Evolutionary conservation across 2,329 filamentous ascomycete genomes (phyloP).

Genomic region (Metarhizium rileyi): DNA sequence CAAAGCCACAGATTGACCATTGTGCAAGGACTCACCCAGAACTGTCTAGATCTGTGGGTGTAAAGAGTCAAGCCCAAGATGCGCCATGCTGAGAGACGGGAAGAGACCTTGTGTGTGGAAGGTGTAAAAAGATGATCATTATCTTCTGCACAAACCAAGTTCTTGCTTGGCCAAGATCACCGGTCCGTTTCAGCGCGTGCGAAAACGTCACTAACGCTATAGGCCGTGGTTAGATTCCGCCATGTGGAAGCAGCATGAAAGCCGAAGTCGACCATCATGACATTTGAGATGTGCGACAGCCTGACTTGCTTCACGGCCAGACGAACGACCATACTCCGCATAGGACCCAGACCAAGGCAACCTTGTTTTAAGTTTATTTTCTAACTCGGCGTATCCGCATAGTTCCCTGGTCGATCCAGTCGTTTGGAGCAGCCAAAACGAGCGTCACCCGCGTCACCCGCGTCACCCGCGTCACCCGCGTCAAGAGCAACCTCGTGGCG

Average conservation of each 20-base stretch:
- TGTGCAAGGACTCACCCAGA: not conserved
- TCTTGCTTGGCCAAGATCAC: not conserved
- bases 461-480: not conserved
- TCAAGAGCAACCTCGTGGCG: not conserved
- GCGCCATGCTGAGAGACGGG: not conserved
- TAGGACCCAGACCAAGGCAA: no score
- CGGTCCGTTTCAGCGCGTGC: slow-evolving; percentile 8
- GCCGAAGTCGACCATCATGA: no score
- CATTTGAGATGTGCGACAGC: no score
- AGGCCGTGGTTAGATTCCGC: not conserved
- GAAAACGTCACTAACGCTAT: slow-evolving; percentile 1
- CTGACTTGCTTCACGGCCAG: no score
- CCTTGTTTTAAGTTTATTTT: no score
- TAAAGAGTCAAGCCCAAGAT: not conserved
- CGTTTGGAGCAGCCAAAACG: not conserved
- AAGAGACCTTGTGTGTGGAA: not conserved
- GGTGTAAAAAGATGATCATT: no score
- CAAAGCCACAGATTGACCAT: not conserved
- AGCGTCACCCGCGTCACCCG: not conserved
- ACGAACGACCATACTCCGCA: no score
- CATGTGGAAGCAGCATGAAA: no score
- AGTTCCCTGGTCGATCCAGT: no score
- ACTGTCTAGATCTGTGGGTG: not conserved
- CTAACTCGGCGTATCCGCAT: no score
- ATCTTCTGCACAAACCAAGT: no score